These are phyloP conservation scores for Verticillium zaregamsianum DNA, from an alignment of 2,329 filamentous ascomycete genomes.

Conservation along the genomic window DNA sequence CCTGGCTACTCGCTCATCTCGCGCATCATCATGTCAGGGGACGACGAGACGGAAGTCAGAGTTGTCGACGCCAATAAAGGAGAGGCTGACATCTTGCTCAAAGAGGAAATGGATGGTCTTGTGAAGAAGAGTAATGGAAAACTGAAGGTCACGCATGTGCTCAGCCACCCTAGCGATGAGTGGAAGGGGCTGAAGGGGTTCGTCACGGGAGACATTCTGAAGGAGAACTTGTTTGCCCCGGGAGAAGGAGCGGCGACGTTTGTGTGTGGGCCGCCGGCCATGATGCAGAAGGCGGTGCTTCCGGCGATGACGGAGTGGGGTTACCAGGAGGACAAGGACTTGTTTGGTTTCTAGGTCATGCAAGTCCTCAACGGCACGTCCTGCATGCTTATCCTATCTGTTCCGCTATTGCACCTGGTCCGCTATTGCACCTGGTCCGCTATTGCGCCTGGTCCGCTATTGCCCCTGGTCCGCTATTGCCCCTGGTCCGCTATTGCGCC, in stretches of 20 bases:
- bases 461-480: too few relatives aligned
- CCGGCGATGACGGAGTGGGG: constrained; percentile 41
- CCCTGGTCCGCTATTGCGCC: too few relatives aligned
- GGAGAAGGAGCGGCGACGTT: constrained; percentile 35
- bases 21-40: constrained; percentile 26
- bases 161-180: constrained; percentile 35
- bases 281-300: constrained; percentile 48
- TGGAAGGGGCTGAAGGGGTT: constrained; percentile 43
- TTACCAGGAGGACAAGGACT: constrained; percentile 37
- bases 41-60: constrained; percentile 31
- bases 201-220: constrained; percentile 35
- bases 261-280: constrained; percentile 43
- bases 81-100: constrained; percentile 41
- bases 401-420: too few relatives aligned
- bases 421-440: too few relatives aligned
- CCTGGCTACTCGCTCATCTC: constrained; percentile 46
- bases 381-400: too few relatives aligned
- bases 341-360: constrained; percentile 39
- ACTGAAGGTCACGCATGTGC: constrained; percentile 40
- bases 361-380: too few relatives aligned
- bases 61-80: constrained; percentile 44
- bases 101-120: constrained; percentile 35
- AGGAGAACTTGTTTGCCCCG: constrained; percentile 35
- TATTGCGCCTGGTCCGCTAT: too few relatives aligned
- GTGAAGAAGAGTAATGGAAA: constrained; percentile 29